Base-by-base conservation (phyloP, 2,329 filamentous ascomycete species). In the Cadophora sp. region DNA sequence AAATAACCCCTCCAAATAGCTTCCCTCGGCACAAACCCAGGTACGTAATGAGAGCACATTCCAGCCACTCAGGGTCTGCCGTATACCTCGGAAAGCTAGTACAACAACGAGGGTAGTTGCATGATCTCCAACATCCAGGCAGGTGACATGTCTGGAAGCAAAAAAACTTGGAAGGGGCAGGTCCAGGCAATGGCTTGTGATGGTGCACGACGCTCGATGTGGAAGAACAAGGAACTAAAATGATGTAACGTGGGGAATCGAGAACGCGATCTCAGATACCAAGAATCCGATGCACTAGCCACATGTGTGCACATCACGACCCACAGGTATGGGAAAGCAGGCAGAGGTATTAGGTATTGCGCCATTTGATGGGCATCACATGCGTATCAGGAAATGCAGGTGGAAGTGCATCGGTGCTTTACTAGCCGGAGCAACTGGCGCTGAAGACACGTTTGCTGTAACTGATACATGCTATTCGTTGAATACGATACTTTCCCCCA, bases 301-400 rank as follows among this genome's bases (percentile, higher is more conserved):
- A 34, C 16, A 34, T 37, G 12, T n/a, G 27, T 19, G 0, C 34
- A 19, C 12, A 40, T n/a, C n/a, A n/a, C n/a, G n/a, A 11, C 6
- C 37, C 37, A 16, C 9, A 43, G 12, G 14, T 16, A 9, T 43
- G 43, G 43, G 9, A 46, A n/a, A 19, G 43, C 31, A 34, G 43
- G 19, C 4, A 46, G 16, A 46, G n/a, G 8, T 19, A 43, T 9
- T 43, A 16, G 14, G 24, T 9, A 64, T 64, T 64, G 51, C 51
- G 51, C 34, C 26, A 56, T 56, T 31, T 63, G 27, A 48, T 56
- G 29, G 48, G 51, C 37, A n/a, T 64, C 62, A 64, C 62, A 64
- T 64, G 62, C 40, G 51, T 34, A 26, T 31, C 31, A 48, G 29
- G 60, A 53, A 51, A 24, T 48, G 40, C 26, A 31, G 27, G 37